Evolutionary conservation across 495 filamentous ascomycete species (phyloP).

Genomic region (Xanthoparmelia taractica): DNA sequence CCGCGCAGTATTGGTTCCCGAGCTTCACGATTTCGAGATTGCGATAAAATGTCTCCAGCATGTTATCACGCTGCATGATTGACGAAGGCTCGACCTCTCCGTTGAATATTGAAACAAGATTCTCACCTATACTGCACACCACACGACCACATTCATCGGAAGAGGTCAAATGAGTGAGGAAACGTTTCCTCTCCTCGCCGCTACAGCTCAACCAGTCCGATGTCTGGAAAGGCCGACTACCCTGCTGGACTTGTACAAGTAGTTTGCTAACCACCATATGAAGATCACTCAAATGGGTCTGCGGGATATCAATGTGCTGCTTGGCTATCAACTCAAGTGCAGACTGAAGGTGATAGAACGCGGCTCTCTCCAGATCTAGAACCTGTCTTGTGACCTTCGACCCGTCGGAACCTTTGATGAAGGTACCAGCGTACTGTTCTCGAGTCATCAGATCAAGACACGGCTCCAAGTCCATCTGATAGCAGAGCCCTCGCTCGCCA

Average conservation of each 20-base stretch:
- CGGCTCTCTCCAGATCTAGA: conserved; percentile 2
- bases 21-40: not conserved
- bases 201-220: not conserved
- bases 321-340: conserved; percentile 2
- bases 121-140: not conserved
- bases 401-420: not conserved
- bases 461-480: not conserved
- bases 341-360: conserved; percentile 12
- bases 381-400: not conserved
- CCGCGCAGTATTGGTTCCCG: no score
- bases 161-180: not conserved
- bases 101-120: not conserved
- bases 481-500: not conserved
- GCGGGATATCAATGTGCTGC: not conserved
- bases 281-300: conserved; percentile 12
- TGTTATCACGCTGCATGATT: not conserved
- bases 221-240: not conserved
- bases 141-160: not conserved
- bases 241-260: not conserved
- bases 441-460: not conserved
- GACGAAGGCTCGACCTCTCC: not conserved
- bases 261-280: not conserved
- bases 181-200: not conserved
- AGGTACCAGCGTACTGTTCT: not conserved
- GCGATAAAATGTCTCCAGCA: not conserved